Evolutionary conservation across 306 rosid genomes (phyloP), one percentile per base, ranked within the genome.

Genomic region (Malus domestica): DNA sequence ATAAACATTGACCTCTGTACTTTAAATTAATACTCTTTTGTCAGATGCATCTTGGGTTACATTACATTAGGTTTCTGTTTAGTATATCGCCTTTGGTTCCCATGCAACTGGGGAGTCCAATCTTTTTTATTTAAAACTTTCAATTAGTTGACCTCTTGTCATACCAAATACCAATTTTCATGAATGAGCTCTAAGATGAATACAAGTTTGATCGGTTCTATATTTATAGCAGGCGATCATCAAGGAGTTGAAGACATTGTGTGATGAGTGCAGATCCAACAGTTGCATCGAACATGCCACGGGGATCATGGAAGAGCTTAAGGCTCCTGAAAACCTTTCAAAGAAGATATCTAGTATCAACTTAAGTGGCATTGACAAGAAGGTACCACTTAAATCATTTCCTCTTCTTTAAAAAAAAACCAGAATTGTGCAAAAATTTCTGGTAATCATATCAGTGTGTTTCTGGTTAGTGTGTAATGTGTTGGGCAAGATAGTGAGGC

Each of bases 281-380:
- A 82, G 83, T 27, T 87, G 90, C 54, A 80, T 87, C 58, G 90
- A 87, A 82, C 88, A 87, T 78, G 90, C 90, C 52, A 80, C 80
- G 8, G 90, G 82, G 70, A 82, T 84, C 73, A 80, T 87, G 81
- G 90, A 87, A 78, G 90, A 80, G 84, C 76, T 80, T 58, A 84
- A 87, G 84, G 88, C 88, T 27, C 85, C 87, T 25, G 88, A 87
- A 73, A 85, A 84, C 73, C 85, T 87, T 15, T 87, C 90, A 18
- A 78, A 87, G 66, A 83, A 76, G 65, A 78, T 87, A 52, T 80
- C 88, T 15, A 72, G 80, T 46, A 75, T 87, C 33, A 75, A 83
- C 16, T 38, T 87, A 70, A 73, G 79, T 63, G 83, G 85, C 67
- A 80, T 79, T 20, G 72, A 75, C 30, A 87, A 80, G 70, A 84